These are phyloP conservation scores for Trichophyton schoenleinii DNA, from an alignment of 2,329 filamentous ascomycete species.

Conservation along the genomic window DNA sequence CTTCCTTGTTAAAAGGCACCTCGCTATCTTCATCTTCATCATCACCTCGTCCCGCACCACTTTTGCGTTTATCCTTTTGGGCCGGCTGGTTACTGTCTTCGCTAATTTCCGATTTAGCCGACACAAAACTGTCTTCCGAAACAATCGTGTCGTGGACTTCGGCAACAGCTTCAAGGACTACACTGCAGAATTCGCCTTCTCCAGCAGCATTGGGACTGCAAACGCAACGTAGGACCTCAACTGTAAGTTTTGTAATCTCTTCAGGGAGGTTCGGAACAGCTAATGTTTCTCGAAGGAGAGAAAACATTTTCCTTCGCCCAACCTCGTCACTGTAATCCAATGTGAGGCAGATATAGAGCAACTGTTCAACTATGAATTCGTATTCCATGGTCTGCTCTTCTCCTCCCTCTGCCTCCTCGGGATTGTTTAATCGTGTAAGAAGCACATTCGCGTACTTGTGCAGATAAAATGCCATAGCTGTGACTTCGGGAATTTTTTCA, in stretches of 20 bases:
- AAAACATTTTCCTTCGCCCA: slow-evolving; percentile 89
- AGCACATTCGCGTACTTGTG: slow-evolving; percentile 59
- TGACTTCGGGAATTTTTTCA: slow-evolving; percentile 91
- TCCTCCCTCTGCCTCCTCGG: slow-evolving; percentile 46
- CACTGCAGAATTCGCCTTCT: slow-evolving; percentile 38
- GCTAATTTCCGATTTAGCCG: slow-evolving; percentile 74
- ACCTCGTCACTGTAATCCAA: slow-evolving; percentile 97
- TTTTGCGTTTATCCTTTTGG: slow-evolving; percentile 20
- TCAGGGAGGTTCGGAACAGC: slow-evolving; percentile 81
- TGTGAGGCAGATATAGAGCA: slow-evolving; percentile 81
- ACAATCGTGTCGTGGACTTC: slow-evolving; percentile 93
- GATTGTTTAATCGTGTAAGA: slow-evolving; percentile 27
- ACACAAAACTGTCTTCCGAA: slow-evolving; percentile 76
- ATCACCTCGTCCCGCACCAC: slow-evolving; percentile 36
- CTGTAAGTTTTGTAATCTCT: slow-evolving; percentile 75
- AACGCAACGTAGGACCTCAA: slow-evolving; percentile 69
- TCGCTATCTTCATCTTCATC: slow-evolving; percentile 47
- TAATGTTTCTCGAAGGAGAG: slow-evolving; percentile 70
- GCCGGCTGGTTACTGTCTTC: slow-evolving; percentile 44
- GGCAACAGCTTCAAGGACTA: slow-evolving; percentile 78
- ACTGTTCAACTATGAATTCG: slow-evolving; percentile 90
- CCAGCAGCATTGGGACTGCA: slow-evolving; percentile 50
- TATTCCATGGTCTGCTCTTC: slow-evolving; percentile 79
- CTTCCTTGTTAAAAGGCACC: slow-evolving; percentile 41
- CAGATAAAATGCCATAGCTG: slow-evolving; percentile 74